phyloP scores from a whole-genome alignment of 192 early-diverging fungal species.

The Coemansia sp. region DNA sequence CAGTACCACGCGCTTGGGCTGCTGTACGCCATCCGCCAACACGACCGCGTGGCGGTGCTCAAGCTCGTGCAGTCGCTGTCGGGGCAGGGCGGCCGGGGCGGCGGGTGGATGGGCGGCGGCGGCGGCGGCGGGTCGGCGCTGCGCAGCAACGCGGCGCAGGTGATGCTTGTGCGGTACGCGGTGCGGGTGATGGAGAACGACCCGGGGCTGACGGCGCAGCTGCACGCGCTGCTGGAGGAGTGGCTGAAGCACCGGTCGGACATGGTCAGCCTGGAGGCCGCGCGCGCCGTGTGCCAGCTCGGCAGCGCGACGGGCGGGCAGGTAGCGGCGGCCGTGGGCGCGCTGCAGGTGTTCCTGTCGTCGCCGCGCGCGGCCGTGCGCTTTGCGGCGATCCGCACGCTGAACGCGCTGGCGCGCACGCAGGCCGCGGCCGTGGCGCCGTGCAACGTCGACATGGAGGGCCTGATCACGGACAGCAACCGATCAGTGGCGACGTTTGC shows the following conservation, averaged over 20 bases:
- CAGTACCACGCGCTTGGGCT: slow-evolving; percentile 99
- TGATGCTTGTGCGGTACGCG: slow-evolving; percentile 89
- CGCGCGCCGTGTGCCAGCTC: slow-evolving; percentile 92
- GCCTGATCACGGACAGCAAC: slow-evolving; percentile 92
- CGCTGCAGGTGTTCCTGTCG: slow-evolving; percentile 88
- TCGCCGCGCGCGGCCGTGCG: slow-evolving; percentile 89
- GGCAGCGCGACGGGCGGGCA: slow-evolving; percentile 77
- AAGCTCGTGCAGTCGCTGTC: slow-evolving; percentile 92
- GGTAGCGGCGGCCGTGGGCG: slow-evolving; percentile 87
- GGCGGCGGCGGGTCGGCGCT: slow-evolving; percentile 57
- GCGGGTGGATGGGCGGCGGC: slow-evolving; percentile 53
- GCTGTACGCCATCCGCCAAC: slow-evolving; percentile 89
- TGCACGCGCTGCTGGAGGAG: slow-evolving; percentile 83
- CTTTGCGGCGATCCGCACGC: slow-evolving; percentile 95
- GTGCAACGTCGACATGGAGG: slow-evolving; percentile 99
- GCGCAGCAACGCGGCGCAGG: slow-evolving; percentile 82
- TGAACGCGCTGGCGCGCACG: slow-evolving; percentile 89
- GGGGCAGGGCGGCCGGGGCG: slow-evolving; percentile 30
- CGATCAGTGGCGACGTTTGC: slow-evolving; percentile 97
- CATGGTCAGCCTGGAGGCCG: slow-evolving; percentile 97
- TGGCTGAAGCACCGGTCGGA: slow-evolving; percentile 94
- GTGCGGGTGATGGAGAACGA: slow-evolving; percentile 83
- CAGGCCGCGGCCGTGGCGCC: slow-evolving; percentile 85
- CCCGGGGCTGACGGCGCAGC: slow-evolving; percentile 49
- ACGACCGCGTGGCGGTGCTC: slow-evolving; percentile 96